A percentile compares a stretch with the other conserved stretches of the same genome.
These are phyloP conservation scores for Aspergillus kassunensis DNA, from an alignment of 495 filamentous ascomycete genomes.

Conservation along the genomic window DNA sequence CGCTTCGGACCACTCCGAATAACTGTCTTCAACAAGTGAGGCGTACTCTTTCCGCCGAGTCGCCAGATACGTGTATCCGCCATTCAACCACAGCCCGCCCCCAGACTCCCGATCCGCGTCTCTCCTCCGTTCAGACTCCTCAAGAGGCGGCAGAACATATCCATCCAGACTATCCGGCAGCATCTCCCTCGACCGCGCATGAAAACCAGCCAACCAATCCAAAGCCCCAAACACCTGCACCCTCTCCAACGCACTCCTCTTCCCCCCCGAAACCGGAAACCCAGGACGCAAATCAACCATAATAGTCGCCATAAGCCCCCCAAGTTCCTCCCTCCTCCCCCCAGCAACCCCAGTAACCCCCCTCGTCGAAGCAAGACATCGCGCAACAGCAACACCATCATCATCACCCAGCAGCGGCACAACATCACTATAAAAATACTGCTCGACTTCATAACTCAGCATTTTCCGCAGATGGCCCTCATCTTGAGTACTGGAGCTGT, in stretches of 20 bases:
- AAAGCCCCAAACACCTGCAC: slow-evolving; percentile 28
- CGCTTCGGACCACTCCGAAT: slow-evolving; percentile 32
- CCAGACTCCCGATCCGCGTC: not conserved
- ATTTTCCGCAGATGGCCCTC: slow-evolving; percentile 40
- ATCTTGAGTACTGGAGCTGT: slow-evolving; percentile 15
- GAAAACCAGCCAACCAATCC: slow-evolving; percentile 33
- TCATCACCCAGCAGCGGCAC: slow-evolving; percentile 27
- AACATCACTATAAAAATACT: slow-evolving; percentile 30
- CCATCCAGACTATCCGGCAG: slow-evolving; percentile 15
- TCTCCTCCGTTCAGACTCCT: slow-evolving; percentile 23
- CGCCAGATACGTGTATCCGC: slow-evolving; percentile 39
- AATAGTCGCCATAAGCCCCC: slow-evolving; percentile 31
- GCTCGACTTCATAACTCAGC: slow-evolving; percentile 37
- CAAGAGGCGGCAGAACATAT: slow-evolving; percentile 30
- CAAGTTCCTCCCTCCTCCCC: slow-evolving; percentile 20
- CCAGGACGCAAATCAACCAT: slow-evolving; percentile 31
- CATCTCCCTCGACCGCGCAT: slow-evolving; percentile 24
- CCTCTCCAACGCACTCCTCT: slow-evolving; percentile 21
- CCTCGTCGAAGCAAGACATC: slow-evolving; percentile 32
- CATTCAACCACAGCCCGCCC: slow-evolving; percentile 33
- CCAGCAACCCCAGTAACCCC: slow-evolving; percentile 13
- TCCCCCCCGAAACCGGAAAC: slow-evolving; percentile 29
- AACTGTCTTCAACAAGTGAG: slow-evolving; percentile 21
- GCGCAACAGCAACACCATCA: slow-evolving; percentile 25
- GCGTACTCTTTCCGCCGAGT: slow-evolving; percentile 34